Evolutionary conservation across 1,284 basidiomycete species (phyloP).

Genomic region (Moesziomyces sp.): DNA sequence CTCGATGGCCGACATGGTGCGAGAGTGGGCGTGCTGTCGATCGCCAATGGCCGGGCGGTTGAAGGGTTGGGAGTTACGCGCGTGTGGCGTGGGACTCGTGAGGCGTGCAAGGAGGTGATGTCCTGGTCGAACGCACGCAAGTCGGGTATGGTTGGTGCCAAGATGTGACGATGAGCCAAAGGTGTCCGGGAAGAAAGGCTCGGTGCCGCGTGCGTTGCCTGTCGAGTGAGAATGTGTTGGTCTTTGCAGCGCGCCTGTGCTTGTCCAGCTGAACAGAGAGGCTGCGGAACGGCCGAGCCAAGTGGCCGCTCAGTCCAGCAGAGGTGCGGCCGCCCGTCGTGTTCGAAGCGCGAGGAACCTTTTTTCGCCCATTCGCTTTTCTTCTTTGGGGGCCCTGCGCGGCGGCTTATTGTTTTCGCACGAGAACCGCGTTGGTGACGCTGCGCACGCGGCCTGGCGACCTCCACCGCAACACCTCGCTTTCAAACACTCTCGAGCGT

Average conservation of each 20-base stretch:
- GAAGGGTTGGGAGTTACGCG: neutral
- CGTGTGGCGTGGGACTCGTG: neutral
- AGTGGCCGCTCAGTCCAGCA: neutral
- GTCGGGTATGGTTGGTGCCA: neutral
- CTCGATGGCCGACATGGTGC: slow-evolving; percentile 65
- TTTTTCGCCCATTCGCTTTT: slow-evolving; percentile 15
- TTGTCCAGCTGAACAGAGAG: neutral
- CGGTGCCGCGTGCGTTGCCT: slow-evolving; percentile 3
- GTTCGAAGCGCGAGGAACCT: slow-evolving; percentile 48
- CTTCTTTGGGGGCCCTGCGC: slow-evolving; percentile 14
- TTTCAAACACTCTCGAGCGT: neutral
- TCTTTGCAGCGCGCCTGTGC: slow-evolving; percentile 8
- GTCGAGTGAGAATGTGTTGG: slow-evolving; percentile 8
- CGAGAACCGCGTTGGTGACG: slow-evolving; percentile 11
- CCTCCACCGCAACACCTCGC: slow-evolving; percentile 28
- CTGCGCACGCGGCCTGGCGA: slow-evolving; percentile 10
- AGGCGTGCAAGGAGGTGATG: neutral
- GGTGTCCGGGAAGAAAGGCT: slow-evolving; percentile 4
- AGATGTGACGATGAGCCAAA: neutral
- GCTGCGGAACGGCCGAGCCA: neutral
- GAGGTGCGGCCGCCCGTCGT: slow-evolving; percentile 15
- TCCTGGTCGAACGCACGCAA: neutral
- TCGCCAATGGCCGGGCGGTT: neutral
- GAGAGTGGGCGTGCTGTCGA: neutral
- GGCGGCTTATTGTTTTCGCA: slow-evolving; percentile 5